These are phyloP conservation scores for Pleomassaria siparia DNA, from an alignment of 2,329 filamentous ascomycete genomes.

Conservation along the genomic window DNA sequence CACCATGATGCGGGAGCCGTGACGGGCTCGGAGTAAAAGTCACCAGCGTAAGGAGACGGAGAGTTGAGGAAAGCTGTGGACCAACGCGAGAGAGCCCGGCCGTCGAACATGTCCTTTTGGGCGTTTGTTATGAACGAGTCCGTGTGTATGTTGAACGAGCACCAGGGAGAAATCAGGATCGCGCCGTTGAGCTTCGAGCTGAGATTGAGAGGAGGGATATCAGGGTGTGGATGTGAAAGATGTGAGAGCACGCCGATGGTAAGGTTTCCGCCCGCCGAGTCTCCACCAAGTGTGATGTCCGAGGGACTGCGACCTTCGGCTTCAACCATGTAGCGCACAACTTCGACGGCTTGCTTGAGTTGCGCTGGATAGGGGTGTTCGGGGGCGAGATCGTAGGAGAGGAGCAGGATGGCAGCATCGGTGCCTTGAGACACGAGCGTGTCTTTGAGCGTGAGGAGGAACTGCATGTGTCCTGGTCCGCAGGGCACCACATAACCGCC, in stretches of 20 bases:
- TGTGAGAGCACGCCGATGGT: constrained; percentile 51
- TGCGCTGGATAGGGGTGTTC: constrained; percentile 51
- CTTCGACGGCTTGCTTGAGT: constrained; percentile 49
- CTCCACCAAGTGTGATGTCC: constrained; percentile 52
- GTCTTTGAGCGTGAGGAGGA: constrained; percentile 48
- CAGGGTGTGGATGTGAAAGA: constrained; percentile 59
- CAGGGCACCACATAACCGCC: constrained; percentile 59
- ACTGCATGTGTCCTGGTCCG: constrained; percentile 51
- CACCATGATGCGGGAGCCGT: constrained; percentile 57
- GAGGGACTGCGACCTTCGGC: constrained; percentile 37
- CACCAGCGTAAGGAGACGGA: constrained; percentile 50
- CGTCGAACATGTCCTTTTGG: constrained; percentile 54
- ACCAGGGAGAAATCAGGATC: constrained; percentile 62
- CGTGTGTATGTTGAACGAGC: constrained; percentile 51
- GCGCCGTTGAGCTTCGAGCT: constrained; percentile 51
- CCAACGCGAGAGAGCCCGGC: constrained; percentile 49
- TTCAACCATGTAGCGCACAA: constrained; percentile 48
- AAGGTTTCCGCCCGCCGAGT: constrained; percentile 58
- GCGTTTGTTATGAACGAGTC: constrained; percentile 49
- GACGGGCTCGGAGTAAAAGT: constrained; percentile 56
- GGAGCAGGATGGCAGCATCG: constrained; percentile 52
- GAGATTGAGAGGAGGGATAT: constrained; percentile 48
- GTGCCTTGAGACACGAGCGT: constrained; percentile 45
- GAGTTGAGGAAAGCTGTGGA: constrained; percentile 50
- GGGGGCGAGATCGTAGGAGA: constrained; percentile 62